Percentiles rank a stretch among this genome's conserved stretches.
Evolutionary conservation across 805 yeast species (phyloP).

Genomic region (Spathaspora sp.): DNA sequence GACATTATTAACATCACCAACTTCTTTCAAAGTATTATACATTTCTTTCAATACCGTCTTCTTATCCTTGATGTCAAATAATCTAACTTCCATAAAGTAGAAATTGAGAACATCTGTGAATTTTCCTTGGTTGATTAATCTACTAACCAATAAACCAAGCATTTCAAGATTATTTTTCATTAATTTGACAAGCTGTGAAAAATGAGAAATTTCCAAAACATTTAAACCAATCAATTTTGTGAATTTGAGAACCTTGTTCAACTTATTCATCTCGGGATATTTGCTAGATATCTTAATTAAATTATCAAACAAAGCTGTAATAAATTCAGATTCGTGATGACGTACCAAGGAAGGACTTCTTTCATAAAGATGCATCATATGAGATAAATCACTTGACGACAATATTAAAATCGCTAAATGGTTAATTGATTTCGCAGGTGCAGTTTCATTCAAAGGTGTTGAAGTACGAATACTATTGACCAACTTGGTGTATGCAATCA

Average conservation of each 20-base stretch:
- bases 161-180: constrained; percentile 18
- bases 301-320: not conserved
- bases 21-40: constrained; percentile 17
- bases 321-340: not conserved
- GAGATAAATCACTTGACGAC: not conserved
- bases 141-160: constrained; percentile 22
- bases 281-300: not conserved
- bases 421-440: not conserved
- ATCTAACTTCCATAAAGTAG: constrained; percentile 25
- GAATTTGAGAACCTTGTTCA: constrained; percentile 20
- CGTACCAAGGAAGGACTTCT: not conserved
- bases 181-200: constrained; percentile 21
- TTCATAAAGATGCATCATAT: not conserved
- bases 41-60: constrained; percentile 18
- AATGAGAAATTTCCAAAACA: constrained; percentile 18
- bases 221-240: constrained; percentile 17
- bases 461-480: constrained; percentile 9
- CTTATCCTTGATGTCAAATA: constrained; percentile 17
- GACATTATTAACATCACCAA: constrained; percentile 15
- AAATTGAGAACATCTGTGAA: constrained; percentile 22
- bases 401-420: not conserved
- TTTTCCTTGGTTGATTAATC: constrained; percentile 16
- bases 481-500: constrained; percentile 16
- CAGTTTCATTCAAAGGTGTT: not conserved
- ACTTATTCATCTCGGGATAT: constrained; percentile 11